These are phyloP conservation scores for Arthroderma sp. DNA, from an alignment of 2,329 filamentous ascomycete genomes.

Conservation along the genomic window DNA sequence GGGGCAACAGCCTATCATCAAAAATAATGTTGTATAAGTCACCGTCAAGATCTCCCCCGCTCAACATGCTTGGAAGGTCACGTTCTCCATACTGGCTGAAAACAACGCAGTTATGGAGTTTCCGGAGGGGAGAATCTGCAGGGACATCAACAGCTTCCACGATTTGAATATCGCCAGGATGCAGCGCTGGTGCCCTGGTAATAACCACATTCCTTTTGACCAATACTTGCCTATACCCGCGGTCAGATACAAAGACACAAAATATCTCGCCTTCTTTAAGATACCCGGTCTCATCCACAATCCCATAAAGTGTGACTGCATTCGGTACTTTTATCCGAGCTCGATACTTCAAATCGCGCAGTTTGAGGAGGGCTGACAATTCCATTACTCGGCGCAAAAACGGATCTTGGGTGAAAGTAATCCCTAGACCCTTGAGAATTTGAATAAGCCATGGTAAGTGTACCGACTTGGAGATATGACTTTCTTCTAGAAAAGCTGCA, in stretches of 20 bases:
- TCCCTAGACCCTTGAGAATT: slow-evolving; percentile 39
- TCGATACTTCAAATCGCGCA: slow-evolving; percentile 65
- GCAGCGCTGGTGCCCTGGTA: slow-evolving; percentile 66
- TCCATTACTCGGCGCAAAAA: slow-evolving; percentile 63
- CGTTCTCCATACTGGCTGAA: slow-evolving; percentile 60
- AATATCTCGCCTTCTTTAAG: slow-evolving; percentile 57
- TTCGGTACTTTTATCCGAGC: slow-evolving; percentile 57
- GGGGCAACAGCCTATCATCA: slow-evolving; percentile 42
- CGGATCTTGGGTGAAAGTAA: slow-evolving; percentile 53
- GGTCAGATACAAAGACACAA: slow-evolving; percentile 40
- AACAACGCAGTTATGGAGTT: slow-evolving; percentile 59
- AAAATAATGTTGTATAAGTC: slow-evolving; percentile 72
- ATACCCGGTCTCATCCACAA: slow-evolving; percentile 68
- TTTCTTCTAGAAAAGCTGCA: slow-evolving; percentile 49
- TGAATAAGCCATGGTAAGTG: slow-evolving; percentile 50
- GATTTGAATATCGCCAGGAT: slow-evolving; percentile 66
- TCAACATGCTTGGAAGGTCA: slow-evolving; percentile 65
- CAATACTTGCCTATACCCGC: slow-evolving; percentile 18
- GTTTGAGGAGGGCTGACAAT: slow-evolving; percentile 52
- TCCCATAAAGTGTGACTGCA: slow-evolving; percentile 65
- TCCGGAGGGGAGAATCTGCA: slow-evolving; percentile 43
- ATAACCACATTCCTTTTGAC: slow-evolving; percentile 41
- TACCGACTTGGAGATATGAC: slow-evolving; percentile 48
- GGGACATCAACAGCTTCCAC: slow-evolving; percentile 45
- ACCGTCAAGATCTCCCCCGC: slow-evolving; percentile 72